These are phyloP conservation scores for Ceratocystis destructans DNA, from an alignment of 2,329 filamentous ascomycete species.

Conservation along the genomic window DNA sequence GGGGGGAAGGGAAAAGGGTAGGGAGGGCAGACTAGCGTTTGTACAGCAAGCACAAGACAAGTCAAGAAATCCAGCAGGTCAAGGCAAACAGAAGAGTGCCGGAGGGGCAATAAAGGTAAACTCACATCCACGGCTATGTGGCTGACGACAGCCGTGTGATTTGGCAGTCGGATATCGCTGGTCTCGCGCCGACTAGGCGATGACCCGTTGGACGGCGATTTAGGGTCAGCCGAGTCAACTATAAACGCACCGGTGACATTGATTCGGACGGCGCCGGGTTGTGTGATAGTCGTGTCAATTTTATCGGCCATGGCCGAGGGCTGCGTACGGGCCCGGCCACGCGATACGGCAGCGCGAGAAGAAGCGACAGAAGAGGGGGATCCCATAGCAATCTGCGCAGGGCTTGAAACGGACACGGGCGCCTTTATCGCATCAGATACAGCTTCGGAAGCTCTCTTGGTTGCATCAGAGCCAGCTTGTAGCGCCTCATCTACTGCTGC, in stretches of 20 bases:
- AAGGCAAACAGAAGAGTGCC: constrained; percentile 12
- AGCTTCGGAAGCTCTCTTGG: background rate
- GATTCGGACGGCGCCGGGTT: constrained; percentile 68
- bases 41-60: background rate
- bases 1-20: background rate
- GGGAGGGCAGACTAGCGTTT: background rate
- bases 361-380: background rate
- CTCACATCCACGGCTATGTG: constrained; percentile 92
- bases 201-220: constrained; percentile 34
- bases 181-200: constrained; percentile 49
- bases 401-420: too few relatives aligned
- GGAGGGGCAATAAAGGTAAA: constrained; percentile 22
- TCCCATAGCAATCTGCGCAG: too few relatives aligned
- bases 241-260: constrained; percentile 96
- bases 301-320: constrained; percentile 33
- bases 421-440: too few relatives aligned
- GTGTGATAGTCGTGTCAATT: constrained; percentile 47
- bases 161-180: constrained; percentile 87
- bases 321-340: constrained; percentile 13
- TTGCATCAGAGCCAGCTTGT: too few relatives aligned
- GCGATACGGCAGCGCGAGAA: background rate
- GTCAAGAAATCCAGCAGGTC: constrained; percentile 1
- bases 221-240: constrained; percentile 59
- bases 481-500: too few relatives aligned
- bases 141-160: constrained; percentile 88